Percentiles rank a stretch among this genome's conserved stretches.
Conservation (phyloP, 768 basidiomycete species). For the Tulasnella sp. region DNA sequence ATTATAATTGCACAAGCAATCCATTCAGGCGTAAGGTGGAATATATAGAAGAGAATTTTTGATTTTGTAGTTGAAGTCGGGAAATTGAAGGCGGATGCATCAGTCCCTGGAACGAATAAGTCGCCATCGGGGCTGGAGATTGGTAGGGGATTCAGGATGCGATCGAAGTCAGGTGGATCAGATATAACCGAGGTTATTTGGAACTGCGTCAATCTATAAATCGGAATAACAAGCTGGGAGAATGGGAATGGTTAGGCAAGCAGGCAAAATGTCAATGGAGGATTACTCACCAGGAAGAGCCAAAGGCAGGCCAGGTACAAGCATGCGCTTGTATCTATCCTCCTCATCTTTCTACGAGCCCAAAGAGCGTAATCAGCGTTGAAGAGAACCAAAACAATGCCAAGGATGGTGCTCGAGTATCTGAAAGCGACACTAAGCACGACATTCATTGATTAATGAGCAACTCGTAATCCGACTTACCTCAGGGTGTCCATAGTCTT, state of each 20-base stretch:
- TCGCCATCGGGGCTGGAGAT: too few relatives aligned
- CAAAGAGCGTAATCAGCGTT: background rate
- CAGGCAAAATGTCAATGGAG: background rate
- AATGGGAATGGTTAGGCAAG: background rate
- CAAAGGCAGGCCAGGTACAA: background rate
- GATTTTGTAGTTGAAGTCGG: too few relatives aligned
- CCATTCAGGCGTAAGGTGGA: conserved; percentile 6
- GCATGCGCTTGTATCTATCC: background rate
- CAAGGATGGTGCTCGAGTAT: background rate
- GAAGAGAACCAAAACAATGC: background rate
- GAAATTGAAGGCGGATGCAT: too few relatives aligned
- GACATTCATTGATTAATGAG: background rate
- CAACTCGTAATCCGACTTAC: background rate
- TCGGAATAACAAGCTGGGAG: conserved; percentile 1
- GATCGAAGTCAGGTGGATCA: background rate
- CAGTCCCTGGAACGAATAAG: too few relatives aligned
- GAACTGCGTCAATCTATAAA: conserved; percentile 3
- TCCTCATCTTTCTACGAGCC: background rate
- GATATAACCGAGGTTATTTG: too few relatives aligned
- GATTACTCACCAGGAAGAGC: background rate
- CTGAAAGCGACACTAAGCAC: background rate
- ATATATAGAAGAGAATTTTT: conserved; percentile 7
- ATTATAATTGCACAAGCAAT: background rate
- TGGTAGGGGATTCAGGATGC: background rate
- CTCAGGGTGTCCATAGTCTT: background rate